phyloP scores from a whole-genome alignment of 306 rosid species.

The Gillenia trifoliata region DNA sequence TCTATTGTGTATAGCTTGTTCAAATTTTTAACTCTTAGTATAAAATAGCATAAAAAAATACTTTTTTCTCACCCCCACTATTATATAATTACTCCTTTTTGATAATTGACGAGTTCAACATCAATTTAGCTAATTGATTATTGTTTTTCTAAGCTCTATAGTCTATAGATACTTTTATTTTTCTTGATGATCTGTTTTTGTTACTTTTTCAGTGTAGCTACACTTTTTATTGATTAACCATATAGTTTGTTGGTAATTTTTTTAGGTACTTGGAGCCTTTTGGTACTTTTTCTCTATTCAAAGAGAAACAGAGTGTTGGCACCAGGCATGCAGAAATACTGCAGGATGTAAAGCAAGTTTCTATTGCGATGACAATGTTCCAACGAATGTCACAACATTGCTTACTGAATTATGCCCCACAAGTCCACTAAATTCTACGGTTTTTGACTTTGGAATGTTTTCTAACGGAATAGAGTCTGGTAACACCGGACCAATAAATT shows the following conservation, averaged over 20 bases:
- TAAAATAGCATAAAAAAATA: too few relatives aligned
- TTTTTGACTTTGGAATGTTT: slow-evolving; percentile 19
- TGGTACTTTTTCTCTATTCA: slow-evolving; percentile 22
- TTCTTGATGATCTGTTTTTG: too few relatives aligned
- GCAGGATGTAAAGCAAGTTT: not conserved
- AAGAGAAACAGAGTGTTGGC: not conserved
- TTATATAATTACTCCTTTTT: too few relatives aligned
- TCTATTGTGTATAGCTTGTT: too few relatives aligned
- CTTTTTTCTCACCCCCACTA: too few relatives aligned
- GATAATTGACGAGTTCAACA: too few relatives aligned
- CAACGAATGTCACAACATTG: not conserved
- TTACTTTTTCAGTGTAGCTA: not conserved
- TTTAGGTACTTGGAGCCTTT: slow-evolving; percentile 21
- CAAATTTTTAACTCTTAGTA: too few relatives aligned
- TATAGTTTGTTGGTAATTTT: not conserved
- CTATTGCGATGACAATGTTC: not conserved
- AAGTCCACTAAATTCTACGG: not conserved
- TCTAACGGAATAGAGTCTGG: not conserved
- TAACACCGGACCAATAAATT: not conserved
- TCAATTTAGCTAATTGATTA: too few relatives aligned
- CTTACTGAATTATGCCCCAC: not conserved
- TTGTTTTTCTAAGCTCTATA: not conserved
- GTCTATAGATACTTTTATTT: too few relatives aligned
- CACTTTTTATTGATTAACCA: too few relatives aligned
- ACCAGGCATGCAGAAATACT: not conserved